Evolutionary conservation across 202 grass and related monocot genomes (phyloP), one percentile per base, ranked within the genome.

Genomic region (Schoenoplectus triqueter): DNA sequence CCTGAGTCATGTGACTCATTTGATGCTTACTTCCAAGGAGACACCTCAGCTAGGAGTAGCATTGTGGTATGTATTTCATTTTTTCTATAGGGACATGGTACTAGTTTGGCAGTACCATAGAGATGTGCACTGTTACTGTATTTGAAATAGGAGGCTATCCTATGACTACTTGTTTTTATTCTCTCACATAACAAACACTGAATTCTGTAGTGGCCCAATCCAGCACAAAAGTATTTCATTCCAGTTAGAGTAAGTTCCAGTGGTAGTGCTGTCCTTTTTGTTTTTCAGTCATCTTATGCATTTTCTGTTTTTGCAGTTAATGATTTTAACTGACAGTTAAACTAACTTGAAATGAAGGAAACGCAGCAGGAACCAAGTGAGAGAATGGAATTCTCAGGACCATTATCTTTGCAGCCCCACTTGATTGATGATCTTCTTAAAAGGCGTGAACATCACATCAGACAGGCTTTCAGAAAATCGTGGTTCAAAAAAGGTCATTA

Each of bases 371-470:
- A 85, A 50, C 85, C 89, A 51, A 93, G 79, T 9, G 92, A 94
- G 21, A 94, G 88, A 87, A 89, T 94, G 83, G 96, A 98, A 86
- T 95, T 89, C 80, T 98, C 96, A 11, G 96, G 96, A 1, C 93
- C 96, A 66, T 69, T 98, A 76, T 67, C 94, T 57, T 87, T 89
- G 51, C 91, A 98, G 44, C 69, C 96, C n/a, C 88, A 92, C 89
- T 92, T 93, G 88, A 86, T 98, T 57, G 93, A 99, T 90, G 91
- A 99, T 88, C 74, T 99, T 60, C 83, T 99, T 80, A 80, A 94
- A 81, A 95, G 88, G 66, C 91, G 92, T 82, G 96, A 99, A 82
- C 90, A 88, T 13, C 96, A 94, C 48, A 92, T 99, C 66, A 90
- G 91, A 3, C 93, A 92, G 88, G 93, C 84, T 55, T 90, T 92